These are phyloP conservation scores for Phytopythium cucurbitacearum DNA, from an alignment of 352 stramenopile species.

Conservation along the genomic window DNA sequence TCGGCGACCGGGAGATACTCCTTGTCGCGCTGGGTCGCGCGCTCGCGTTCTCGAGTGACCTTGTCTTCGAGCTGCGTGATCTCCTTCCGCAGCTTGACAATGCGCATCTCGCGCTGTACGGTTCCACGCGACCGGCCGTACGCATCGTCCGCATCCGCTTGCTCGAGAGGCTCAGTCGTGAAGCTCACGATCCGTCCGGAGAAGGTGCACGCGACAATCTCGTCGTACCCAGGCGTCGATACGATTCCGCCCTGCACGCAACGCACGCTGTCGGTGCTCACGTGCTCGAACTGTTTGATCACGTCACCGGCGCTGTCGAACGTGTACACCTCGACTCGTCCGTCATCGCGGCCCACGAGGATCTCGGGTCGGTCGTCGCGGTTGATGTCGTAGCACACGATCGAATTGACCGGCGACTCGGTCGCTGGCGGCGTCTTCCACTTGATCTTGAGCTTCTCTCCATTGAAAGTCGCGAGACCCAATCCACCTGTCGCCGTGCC, in stretches of 20 bases:
- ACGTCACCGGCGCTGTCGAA: slow-evolving; percentile 50
- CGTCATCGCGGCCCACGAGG: slow-evolving; percentile 76
- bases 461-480: slow-evolving; percentile 61
- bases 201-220: slow-evolving; percentile 77
- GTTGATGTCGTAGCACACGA: slow-evolving; percentile 76
- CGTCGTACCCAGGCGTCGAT: slow-evolving; percentile 64
- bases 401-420: slow-evolving; percentile 62
- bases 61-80: slow-evolving; percentile 67
- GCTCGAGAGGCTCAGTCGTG: slow-evolving; percentile 77
- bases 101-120: slow-evolving; percentile 71
- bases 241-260: slow-evolving; percentile 70
- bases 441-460: slow-evolving; percentile 72
- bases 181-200: slow-evolving; percentile 78
- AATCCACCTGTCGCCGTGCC: slow-evolving; percentile 54
- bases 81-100: slow-evolving; percentile 79
- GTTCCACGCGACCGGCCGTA: slow-evolving; percentile 73
- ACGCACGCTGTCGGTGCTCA: slow-evolving; percentile 70
- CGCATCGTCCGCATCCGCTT: slow-evolving; percentile 66
- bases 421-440: slow-evolving; percentile 46
- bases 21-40: slow-evolving; percentile 40
- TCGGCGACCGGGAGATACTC: slow-evolving; percentile 68
- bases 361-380: slow-evolving; percentile 75
- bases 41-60: slow-evolving; percentile 49
- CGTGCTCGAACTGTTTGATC: slow-evolving; percentile 60
- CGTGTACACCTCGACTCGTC: slow-evolving; percentile 69